Base-by-base conservation (phyloP, 768 basidiomycete genomes). In the Rhizopogon vinicolor region DNA sequence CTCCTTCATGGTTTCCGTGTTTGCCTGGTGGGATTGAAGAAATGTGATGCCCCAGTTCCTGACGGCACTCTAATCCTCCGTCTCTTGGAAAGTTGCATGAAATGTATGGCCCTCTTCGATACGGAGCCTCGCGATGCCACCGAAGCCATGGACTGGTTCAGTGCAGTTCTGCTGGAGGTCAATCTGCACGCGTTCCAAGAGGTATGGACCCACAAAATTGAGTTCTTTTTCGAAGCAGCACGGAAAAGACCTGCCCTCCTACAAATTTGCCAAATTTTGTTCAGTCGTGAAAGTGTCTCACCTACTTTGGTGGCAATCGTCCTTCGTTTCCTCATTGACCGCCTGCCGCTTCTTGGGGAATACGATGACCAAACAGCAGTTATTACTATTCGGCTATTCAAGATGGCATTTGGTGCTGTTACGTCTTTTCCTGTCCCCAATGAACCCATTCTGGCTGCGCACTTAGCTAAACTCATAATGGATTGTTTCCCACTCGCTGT, bases 401-500 rank as follows among this genome's bases (percentile, higher is more conserved):
- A 97, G 75, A 88, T 97, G 82, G 87, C 93, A 13, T 99, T 98
- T 70, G 78, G 81, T 55, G 91, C 96, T 5, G 91, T 98, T 51
- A 83, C 86, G 12, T 63, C 81, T 49, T 85, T 82, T 69, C 86
- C 93, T 19, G 67, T 68, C 19, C 71, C 79, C 18, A 98, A 98
- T 71, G 97, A 99, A 71, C 82, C 87, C 7, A 93, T 98, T 52
- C 76, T 99, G n/a, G 93, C 93, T 13, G 85, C 90, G 1, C 93
- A 98, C 72, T 80, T 99, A 37, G 86, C 91, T 14, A 92, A 92
- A 68, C 72, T 99, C 44, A 86, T 99, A 63, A 95, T 97, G 88
- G 91, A 94, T 63, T 98, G 91, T 57, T 97, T 99, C 68, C 91
- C 93, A 39, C 78, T 95, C 51, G 93, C 96, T 3, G 89, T 93